phyloP scores from a whole-genome alignment of 1,139 yeast genomes.

The Geotrichum restrictum region DNA sequence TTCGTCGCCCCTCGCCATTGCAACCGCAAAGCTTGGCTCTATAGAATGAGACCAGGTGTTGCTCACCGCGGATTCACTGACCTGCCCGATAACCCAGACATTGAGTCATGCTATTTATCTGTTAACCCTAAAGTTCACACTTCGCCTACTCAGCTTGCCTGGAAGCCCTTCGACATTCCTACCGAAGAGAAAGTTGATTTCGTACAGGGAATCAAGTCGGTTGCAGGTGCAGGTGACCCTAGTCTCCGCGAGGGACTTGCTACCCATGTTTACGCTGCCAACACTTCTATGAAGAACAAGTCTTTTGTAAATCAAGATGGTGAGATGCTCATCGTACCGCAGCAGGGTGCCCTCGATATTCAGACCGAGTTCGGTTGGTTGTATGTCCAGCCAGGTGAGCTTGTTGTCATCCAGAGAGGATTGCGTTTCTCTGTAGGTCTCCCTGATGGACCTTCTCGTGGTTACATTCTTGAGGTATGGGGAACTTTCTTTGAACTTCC shows the following conservation, averaged over 20 bases:
- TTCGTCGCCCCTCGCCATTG: constrained; percentile 34
- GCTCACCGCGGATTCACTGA: constrained; percentile 26
- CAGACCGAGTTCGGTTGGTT: constrained; percentile 35
- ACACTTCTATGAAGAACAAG: constrained; percentile 30
- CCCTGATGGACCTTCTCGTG: constrained; percentile 21
- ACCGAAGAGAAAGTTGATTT: constrained; percentile 23
- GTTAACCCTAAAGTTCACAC: constrained; percentile 20
- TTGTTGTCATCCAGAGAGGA: constrained; percentile 35
- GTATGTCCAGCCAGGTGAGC: constrained; percentile 33
- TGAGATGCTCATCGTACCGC: constrained; percentile 34
- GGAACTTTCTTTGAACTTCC: constrained; percentile 34
- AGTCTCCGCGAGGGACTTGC: constrained; percentile 33
- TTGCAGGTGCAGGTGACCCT: constrained; percentile 36
- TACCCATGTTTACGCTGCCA: constrained; percentile 29
- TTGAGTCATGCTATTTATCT: constrained; percentile 13
- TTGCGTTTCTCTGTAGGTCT: constrained; percentile 29
- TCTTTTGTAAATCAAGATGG: constrained; percentile 32
- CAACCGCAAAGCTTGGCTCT: constrained; percentile 31
- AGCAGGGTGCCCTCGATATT: constrained; percentile 32
- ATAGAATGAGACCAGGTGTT: constrained; percentile 31
- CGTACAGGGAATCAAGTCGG: constrained; percentile 30
- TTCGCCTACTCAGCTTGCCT: constrained; percentile 33
- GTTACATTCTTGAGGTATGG: constrained; percentile 33
- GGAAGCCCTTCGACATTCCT: constrained; percentile 30
- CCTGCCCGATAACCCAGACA: constrained; percentile 14